Evolutionary conservation across 345 rosid genomes (phyloP), one percentile per base, ranked within the genome.

Genomic region (Aethionema arabicum): DNA sequence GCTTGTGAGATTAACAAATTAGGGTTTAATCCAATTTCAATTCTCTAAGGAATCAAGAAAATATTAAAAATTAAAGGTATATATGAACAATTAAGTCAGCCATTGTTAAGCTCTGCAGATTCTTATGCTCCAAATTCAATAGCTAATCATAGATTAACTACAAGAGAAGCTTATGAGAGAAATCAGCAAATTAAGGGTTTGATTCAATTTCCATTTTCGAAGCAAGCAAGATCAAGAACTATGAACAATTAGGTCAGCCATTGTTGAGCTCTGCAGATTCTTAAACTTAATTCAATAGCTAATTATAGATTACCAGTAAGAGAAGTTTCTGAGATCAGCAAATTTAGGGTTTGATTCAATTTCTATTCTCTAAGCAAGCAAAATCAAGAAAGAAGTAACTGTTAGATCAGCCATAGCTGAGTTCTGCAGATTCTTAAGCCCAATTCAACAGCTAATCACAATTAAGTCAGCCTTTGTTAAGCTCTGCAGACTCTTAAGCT

Each of bases 81-180:
- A n/a, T n/a, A n/a, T n/a, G n/a, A 50, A 16, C 3, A 8, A 39
- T 16, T 59, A 36, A n/a, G 46, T 51, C 46, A 67, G 58, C 60
- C 59, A 33, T 27, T 48, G 38, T 57, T 6, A 10, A 65, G 29
- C 12, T 65, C 16, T 46, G 27, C 44, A 31, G 57, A 39, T 8
- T 15, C 33, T n/a, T 52, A 5, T 5, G 36, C 39, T 21, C 27
- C n/a, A n/a, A 21, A 21, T 21, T 21, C 27, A 21, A 2, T 21
- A 21, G 27, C 27, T 21, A 21, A 21, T 21, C 27, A 21, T n/a
- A n/a, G 79, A 32, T 51, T 35, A 63, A 29, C 65, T 51, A 76
- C 61, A 32, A 21, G 55, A 12, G 10, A 27, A 55, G 47, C 55
- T 60, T 5, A 37, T 63, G 6, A 74, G 77, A 67, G n/a, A n/a